Percentiles rank a stretch among this genome's conserved stretches.
These are phyloP conservation scores for Allomyces macrogynus DNA, from an alignment of 192 early-diverging fungal species.

Conservation along the genomic window DNA sequence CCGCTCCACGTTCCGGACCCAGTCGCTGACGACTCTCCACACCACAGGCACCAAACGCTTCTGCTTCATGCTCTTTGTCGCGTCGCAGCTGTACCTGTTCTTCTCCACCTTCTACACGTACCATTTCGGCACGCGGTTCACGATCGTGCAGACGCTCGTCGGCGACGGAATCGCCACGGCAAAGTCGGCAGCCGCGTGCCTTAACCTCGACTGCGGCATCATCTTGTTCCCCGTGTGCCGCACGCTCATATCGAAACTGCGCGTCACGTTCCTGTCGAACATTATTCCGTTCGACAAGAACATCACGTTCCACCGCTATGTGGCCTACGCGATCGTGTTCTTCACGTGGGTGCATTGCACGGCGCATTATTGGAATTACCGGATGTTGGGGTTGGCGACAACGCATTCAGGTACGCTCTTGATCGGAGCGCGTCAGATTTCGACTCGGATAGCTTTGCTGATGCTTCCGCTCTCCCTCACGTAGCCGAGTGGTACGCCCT, in stretches of 20 bases:
- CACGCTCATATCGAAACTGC: conserved; percentile 52
- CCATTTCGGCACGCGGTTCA: not conserved
- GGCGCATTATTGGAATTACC: conserved; percentile 64
- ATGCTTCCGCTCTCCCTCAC: no score
- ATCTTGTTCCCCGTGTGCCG: conserved; percentile 65
- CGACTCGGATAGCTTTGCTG: no score
- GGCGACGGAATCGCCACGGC: not conserved
- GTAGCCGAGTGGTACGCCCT: conserved; percentile 28
- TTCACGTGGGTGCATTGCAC: conserved; percentile 51
- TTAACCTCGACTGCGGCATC: conserved; percentile 60
- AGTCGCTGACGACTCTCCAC: no score
- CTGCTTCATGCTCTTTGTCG: not conserved
- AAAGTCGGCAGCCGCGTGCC: conserved; percentile 25
- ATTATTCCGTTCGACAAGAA: conserved; percentile 70
- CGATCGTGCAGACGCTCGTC: not conserved
- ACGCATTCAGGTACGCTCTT: conserved; percentile 2
- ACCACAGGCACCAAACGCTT: not conserved
- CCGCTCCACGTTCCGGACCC: no score
- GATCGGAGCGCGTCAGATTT: conserved; percentile 2
- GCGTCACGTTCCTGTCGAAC: conserved; percentile 50
- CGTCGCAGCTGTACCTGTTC: not conserved
- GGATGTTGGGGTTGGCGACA: conserved; percentile 12
- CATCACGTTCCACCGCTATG: conserved; percentile 56
- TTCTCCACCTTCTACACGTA: not conserved
- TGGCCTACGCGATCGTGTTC: conserved; percentile 56